Percentiles rank a stretch among this genome's conserved stretches.
Evolutionary conservation across 805 yeast genomes (phyloP).

Genomic region (Lipomyces chichibuensis): DNA sequence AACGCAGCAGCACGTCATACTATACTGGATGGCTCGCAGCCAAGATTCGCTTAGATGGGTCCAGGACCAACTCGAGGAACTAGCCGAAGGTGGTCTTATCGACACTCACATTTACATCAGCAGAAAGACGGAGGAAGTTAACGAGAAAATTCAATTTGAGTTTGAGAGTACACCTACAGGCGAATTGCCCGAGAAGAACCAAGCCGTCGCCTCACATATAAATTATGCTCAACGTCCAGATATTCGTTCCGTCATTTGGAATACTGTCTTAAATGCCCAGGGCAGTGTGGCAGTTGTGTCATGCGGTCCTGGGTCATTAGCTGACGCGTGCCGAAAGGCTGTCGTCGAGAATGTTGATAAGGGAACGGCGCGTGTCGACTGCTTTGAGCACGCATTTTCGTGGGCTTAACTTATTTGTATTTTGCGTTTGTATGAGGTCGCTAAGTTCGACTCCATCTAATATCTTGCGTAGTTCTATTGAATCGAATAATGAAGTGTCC

Average conservation of each 20-base stretch:
- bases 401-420: constrained; percentile 22
- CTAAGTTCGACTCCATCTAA: too few species aligned
- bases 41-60: constrained; percentile 19
- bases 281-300: constrained; percentile 31
- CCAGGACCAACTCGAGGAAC: constrained; percentile 20
- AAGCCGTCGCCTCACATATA: background rate
- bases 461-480: too few species aligned
- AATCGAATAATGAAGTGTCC: too few species aligned
- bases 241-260: constrained; percentile 9
- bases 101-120: constrained; percentile 25
- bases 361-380: constrained; percentile 27
- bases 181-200: background rate
- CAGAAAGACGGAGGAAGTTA: constrained; percentile 13
- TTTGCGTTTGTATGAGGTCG: constrained; percentile 4
- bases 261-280: constrained; percentile 18
- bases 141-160: background rate
- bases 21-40: constrained; percentile 33
- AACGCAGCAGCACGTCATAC: constrained; percentile 24
- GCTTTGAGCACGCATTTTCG: constrained; percentile 32
- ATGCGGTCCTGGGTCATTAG: constrained; percentile 30
- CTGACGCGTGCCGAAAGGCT: constrained; percentile 26
- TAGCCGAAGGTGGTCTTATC: constrained; percentile 11
- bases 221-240: constrained; percentile 22
- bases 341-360: constrained; percentile 22
- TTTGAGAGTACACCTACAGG: background rate